Base-by-base conservation (phyloP, 2,329 filamentous ascomycete genomes). In the Aspergillus nomiae region DNA sequence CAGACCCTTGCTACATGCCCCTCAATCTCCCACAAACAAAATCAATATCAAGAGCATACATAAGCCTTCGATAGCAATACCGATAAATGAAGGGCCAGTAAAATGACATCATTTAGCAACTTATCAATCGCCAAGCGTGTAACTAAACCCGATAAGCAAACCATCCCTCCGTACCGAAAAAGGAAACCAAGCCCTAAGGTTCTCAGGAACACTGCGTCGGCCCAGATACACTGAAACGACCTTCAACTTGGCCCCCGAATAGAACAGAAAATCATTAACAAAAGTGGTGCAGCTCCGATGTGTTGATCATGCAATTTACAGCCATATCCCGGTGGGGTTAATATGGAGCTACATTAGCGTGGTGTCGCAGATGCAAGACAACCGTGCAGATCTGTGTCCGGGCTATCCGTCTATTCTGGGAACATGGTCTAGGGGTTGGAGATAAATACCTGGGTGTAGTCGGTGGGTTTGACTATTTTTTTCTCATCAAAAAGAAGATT, bases 281-380 rank as follows among this genome's bases (percentile, higher is more conserved):
- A 48, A 54, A 54, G 4, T 24, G 30, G 51, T 28, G 11, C 10
- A 36, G 30, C 8, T 36, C 30, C 32, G 30, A 36, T 10, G n/a
- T n/a, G 51, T 30, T 24, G 30, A 54, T 36, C 30, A 38, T 54
- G 28, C 51, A 54, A 48, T 57, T 57, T 57, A 28, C 21, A 57
- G 55, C 26, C 19, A 45, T 57, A 57, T 57, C 43, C 55, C 55
- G 55, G 55, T 46, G 55, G 55, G 55, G 55, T 54, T 54, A 54
- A 54, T 54, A 21, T 54, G 38, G 16, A 46, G 26, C 38, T 7
- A 38, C 30, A 24, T 36, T 54, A 57, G 38, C 28, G 56, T 50
- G 24, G 38, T 45, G 32, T 19, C 43, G 43, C 24, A 30, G 26
- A 36, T 30, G 34, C 36, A 16, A 45, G 21, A 32, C 28, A 32